Base-by-base conservation (phyloP, 1,284 basidiomycete species). In the Fomitopsis pinicola region DNA sequence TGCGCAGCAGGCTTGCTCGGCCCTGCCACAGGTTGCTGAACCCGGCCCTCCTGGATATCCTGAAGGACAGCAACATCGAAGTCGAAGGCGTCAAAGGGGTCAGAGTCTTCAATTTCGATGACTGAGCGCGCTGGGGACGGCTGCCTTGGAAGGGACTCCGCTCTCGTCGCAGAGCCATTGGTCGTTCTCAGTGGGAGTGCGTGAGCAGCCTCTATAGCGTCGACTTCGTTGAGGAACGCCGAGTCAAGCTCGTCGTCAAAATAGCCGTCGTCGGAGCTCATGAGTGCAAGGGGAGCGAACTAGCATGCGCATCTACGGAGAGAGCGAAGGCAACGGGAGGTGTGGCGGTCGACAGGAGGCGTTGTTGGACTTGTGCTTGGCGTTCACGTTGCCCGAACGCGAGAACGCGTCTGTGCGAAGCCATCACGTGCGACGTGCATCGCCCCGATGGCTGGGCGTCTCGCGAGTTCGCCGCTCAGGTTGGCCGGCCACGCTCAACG, bases 221-320 rank as follows among this genome's bases (percentile, higher is more conserved):
- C 84, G 28, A 92, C 77, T 67, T 87, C 81, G 57, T 73, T 72
- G 10, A 85, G 62, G 26, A 82, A 75, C 5, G 75, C 78, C 54
- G 79, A 77, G 71, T 85, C 78, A 42, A 89, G 71, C 0, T 81
- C 82, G 64, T 85, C 85, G 65, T 85, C 85, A 69, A 88, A 90
- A 66, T 83, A 87, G 38, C 3, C n/a, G 19, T 77, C 82, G 70
- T 87, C 86, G 42, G 87, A 89, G 75, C 83, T 85, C 88, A 88
- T 91, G 58, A 40, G 52, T 26, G 17, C 17, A 10, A 38, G 1
- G 15, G 30, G n/a, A 8, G n/a, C 15, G 22, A 59, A 28, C 19
- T 9, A 9, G 60, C 26, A 17, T 35, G 38, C 38, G 38, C 38
- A 40, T 40, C 3, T 14, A 40, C 38, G 10, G 30, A 58, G 28